Percentiles rank a stretch among this genome's conserved stretches.
Evolutionary conservation across 306 rosid species (phyloP).

Genomic region (Acacia crassicarpa): DNA sequence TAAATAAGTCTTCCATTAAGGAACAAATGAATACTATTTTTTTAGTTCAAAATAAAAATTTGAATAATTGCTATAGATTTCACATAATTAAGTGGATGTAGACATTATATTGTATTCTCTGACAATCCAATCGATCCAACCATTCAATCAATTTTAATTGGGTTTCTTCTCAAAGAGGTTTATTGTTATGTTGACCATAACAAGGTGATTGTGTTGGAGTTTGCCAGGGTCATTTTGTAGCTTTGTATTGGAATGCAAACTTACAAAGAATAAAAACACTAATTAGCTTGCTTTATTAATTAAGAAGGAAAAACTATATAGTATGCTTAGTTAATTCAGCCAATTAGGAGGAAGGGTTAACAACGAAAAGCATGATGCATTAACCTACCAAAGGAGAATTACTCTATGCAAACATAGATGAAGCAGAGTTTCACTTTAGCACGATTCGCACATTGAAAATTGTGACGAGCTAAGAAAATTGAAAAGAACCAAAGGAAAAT

Average conservation of each 20-base stretch:
- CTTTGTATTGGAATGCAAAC: background rate
- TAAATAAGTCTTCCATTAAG: too few species aligned
- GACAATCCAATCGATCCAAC: background rate
- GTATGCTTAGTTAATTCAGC: background rate
- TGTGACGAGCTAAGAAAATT: background rate
- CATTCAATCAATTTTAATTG: background rate
- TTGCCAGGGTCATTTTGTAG: constrained; percentile 15
- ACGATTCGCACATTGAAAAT: background rate
- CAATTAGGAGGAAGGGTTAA: background rate
- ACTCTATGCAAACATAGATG: background rate
- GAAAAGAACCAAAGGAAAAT: background rate
- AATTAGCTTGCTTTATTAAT: background rate
- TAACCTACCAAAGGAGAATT: background rate
- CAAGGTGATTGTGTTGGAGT: background rate
- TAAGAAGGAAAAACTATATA: background rate
- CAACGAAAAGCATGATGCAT: background rate
- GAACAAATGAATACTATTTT: too few species aligned
- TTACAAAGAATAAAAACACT: background rate
- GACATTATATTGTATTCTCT: background rate
- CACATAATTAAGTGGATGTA: background rate
- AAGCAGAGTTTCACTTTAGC: background rate
- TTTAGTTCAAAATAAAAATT: background rate
- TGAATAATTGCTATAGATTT: background rate
- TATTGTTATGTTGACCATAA: background rate
- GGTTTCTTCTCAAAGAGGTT: background rate